A percentile compares a stretch with the other conserved stretches of the same genome.
Evolutionary conservation across 2,329 filamentous ascomycete genomes (phyloP).

Genomic region (Penicillium sp.): DNA sequence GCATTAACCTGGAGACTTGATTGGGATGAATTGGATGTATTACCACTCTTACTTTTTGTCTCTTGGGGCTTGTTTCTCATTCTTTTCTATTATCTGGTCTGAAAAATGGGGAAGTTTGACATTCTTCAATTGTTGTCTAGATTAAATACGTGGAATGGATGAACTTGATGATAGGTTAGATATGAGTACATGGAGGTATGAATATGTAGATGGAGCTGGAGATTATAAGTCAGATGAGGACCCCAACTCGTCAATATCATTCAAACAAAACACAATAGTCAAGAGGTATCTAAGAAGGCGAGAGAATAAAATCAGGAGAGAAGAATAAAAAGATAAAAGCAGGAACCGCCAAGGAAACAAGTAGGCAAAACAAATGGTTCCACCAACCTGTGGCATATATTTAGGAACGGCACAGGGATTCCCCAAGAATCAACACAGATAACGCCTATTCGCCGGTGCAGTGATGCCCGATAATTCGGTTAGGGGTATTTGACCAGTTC

Average conservation of each 20-base stretch:
- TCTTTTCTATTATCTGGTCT: background rate
- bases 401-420: slow-evolving; percentile 12
- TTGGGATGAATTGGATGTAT: background rate
- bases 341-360: slow-evolving; percentile 6
- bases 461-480: slow-evolving; percentile 10
- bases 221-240: slow-evolving; percentile 1
- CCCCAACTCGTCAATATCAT: slow-evolving; percentile 24
- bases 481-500: background rate
- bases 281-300: slow-evolving; percentile 27
- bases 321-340: background rate
- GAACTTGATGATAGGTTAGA: background rate
- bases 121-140: background rate
- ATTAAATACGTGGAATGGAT: background rate
- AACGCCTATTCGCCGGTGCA: slow-evolving; percentile 26
- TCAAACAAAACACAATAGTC: slow-evolving; percentile 17
- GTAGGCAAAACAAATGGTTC: slow-evolving; percentile 7
- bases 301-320: slow-evolving; percentile 1
- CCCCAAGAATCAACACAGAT: slow-evolving; percentile 15
- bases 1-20: slow-evolving; percentile 93
- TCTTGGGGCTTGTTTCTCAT: background rate
- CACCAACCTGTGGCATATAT: slow-evolving; percentile 15
- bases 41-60: background rate
- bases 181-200: background rate
- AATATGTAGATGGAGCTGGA: background rate
- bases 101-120: background rate